phyloP scores from a whole-genome alignment of 1,284 basidiomycete species.

The Sporisorium exsertum region DNA sequence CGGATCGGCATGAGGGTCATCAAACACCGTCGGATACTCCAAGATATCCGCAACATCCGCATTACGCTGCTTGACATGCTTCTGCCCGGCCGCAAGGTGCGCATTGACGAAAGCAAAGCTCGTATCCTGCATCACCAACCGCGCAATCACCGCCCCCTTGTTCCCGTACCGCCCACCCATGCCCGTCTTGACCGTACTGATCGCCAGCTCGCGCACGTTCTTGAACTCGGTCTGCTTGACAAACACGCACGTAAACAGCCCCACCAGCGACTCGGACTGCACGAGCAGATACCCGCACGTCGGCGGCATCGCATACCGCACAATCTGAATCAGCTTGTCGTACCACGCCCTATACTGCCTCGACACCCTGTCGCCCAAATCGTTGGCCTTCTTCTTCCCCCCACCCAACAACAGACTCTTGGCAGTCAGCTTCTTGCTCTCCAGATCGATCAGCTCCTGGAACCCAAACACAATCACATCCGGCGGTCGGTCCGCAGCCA shows the following conservation, averaged over 20 bases:
- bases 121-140: conserved; percentile 86
- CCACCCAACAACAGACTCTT: conserved; percentile 62
- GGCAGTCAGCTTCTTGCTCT: conserved; percentile 88
- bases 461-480: conserved; percentile 94
- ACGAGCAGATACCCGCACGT: conserved; percentile 79
- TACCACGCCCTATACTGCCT: conserved; percentile 58
- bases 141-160: conserved; percentile 92
- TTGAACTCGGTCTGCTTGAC: conserved; percentile 75
- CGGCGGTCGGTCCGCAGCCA: conserved; percentile 72
- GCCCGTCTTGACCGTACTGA: conserved; percentile 87
- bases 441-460: conserved; percentile 94
- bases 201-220: conserved; percentile 78
- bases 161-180: conserved; percentile 94
- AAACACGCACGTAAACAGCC: conserved; percentile 88
- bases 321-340: conserved; percentile 56
- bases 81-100: conserved; percentile 93
- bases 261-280: conserved; percentile 88
- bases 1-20: conserved; percentile 31
- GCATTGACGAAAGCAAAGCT: conserved; percentile 90
- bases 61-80: conserved; percentile 83
- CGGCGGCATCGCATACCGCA: conserved; percentile 59
- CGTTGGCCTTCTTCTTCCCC: conserved; percentile 55
- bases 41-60: conserved; percentile 79
- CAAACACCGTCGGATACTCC: conserved; percentile 51
- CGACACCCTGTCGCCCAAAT: conserved; percentile 56